Evolutionary conservation across 2,329 filamentous ascomycete species (phyloP).

Genomic region (Fusarium dimerum): DNA sequence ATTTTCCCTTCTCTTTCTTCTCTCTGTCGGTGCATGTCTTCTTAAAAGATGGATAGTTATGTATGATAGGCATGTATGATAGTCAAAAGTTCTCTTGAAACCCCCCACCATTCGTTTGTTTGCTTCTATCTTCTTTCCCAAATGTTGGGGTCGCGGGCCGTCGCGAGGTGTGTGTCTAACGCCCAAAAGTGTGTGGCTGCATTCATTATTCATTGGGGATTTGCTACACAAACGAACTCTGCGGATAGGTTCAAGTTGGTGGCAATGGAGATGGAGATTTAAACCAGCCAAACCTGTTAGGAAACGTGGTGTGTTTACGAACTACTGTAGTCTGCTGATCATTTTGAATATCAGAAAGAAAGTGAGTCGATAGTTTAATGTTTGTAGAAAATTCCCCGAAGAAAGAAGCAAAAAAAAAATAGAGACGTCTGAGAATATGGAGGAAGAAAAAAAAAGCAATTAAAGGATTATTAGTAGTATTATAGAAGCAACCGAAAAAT

Average conservation of each 20-base stretch:
- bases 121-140: neutral
- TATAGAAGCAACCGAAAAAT: no score
- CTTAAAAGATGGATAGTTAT: no score
- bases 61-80: constrained; percentile 1
- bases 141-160: neutral
- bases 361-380: neutral
- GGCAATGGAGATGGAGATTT: no score
- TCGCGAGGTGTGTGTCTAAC: neutral
- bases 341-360: neutral
- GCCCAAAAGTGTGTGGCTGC: neutral
- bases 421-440: neutral
- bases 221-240: no score
- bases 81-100: constrained; percentile 15
- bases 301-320: no score
- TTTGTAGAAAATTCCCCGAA: constrained; percentile 12
- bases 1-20: neutral
- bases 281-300: no score
- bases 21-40: no score
- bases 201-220: neutral
- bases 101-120: no score
- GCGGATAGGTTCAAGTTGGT: no score
- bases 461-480: no score
- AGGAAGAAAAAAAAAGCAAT: constrained; percentile 1
- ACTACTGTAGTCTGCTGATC: no score
- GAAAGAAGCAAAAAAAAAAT: constrained; percentile 12